Conservation (phyloP, 352 stramenopile genomes). For the Thraustotheca clavata region DNA sequence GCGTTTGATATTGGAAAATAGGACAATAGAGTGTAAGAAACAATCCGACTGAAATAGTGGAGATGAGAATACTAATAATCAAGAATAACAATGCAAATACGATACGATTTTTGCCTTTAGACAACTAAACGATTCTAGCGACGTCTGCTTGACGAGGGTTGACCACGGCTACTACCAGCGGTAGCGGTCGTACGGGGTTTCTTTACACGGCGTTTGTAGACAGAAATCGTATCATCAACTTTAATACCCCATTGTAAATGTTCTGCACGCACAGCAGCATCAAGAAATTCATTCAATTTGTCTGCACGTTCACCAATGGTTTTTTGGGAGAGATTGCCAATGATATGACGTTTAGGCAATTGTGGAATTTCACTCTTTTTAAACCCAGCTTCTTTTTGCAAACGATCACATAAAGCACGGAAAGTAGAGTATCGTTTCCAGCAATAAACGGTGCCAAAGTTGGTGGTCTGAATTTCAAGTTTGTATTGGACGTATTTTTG, state of each 20-base stretch:
- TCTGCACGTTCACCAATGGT: conserved; percentile 74
- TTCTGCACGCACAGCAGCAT: conserved; percentile 61
- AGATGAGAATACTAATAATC: too few relatives aligned
- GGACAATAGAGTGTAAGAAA: too few relatives aligned
- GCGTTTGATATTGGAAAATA: too few relatives aligned
- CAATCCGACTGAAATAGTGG: too few relatives aligned
- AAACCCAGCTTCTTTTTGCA: conserved; percentile 79
- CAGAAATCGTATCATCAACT: conserved; percentile 79
- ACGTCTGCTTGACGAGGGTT: not conserved
- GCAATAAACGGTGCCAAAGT: conserved; percentile 82
- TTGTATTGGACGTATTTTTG: conserved; percentile 90
- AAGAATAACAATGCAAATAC: too few relatives aligned
- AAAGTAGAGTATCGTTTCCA: conserved; percentile 88
- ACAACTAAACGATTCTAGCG: too few relatives aligned
- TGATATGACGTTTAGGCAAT: conserved; percentile 71
- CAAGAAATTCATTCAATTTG: conserved; percentile 81
- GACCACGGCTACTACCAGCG: not conserved
- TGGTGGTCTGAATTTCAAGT: conserved; percentile 77
- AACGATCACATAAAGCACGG: conserved; percentile 70
- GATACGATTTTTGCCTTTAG: too few relatives aligned
- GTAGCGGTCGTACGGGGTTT: conserved; percentile 20
- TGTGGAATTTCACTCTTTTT: conserved; percentile 78
- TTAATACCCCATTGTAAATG: conserved; percentile 84
- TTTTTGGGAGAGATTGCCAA: conserved; percentile 77
- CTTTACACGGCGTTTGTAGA: conserved; percentile 87